Conservation (phyloP, 176 grass and related monocot species). For the Triticum timopheevii region DNA sequence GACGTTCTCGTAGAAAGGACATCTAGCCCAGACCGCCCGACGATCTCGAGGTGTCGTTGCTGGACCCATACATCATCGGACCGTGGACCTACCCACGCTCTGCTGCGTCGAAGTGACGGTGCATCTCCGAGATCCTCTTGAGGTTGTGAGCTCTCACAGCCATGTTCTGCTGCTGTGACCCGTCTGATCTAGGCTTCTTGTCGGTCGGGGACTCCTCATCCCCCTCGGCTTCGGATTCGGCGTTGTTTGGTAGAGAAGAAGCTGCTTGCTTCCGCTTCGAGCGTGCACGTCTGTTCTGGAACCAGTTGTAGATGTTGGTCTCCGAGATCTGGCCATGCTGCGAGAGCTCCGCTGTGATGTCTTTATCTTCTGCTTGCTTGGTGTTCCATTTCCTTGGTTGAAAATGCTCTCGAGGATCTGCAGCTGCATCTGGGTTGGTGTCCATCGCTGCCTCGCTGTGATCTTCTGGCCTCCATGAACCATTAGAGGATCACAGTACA, state of each 20-base stretch:
- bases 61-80: constrained; percentile 45
- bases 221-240: constrained; percentile 71
- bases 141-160: constrained; percentile 3
- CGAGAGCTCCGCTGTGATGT: constrained; percentile 76
- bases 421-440: constrained; percentile 85
- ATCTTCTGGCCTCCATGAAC: constrained; percentile 76
- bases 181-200: constrained; percentile 70
- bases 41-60: constrained; percentile 48
- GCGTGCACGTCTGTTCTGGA: constrained; percentile 88
- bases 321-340: constrained; percentile 95
- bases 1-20: constrained; percentile 64
- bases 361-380: constrained; percentile 93
- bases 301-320: constrained; percentile 99
- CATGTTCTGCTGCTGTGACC: constrained; percentile 32
- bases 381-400: constrained; percentile 80
- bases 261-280: constrained; percentile 90
- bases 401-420: constrained; percentile 95
- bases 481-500: constrained; percentile 77
- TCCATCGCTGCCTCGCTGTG: constrained; percentile 91
- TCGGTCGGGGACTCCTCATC: constrained; percentile 72
- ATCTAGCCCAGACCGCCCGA: constrained; percentile 59
- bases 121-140: background rate
- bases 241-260: constrained; percentile 56
- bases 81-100: constrained; percentile 32
- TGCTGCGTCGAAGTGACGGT: constrained; percentile 28